These are phyloP conservation scores for Babesia sp. DNA, from an alignment of 169 alveolate genomes.

Conservation along the genomic window DNA sequence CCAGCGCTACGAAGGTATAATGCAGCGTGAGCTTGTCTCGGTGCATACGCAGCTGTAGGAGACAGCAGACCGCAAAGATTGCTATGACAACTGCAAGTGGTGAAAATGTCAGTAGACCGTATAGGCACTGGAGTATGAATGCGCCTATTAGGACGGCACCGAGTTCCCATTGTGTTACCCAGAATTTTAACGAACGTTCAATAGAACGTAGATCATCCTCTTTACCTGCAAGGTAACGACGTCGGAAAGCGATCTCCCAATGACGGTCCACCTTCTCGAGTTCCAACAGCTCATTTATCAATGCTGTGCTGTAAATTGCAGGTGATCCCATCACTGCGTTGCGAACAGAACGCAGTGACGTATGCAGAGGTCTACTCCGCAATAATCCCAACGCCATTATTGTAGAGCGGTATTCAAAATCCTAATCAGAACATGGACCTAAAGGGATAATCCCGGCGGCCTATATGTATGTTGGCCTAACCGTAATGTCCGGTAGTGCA, in stretches of 20 bases:
- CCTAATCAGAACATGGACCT: no score
- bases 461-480: no score
- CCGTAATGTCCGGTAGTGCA: no score
- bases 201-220: slow-evolving; percentile 24
- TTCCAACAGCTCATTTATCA: slow-evolving; percentile 16
- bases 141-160: slow-evolving; percentile 23
- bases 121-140: not conserved
- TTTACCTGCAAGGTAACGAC: slow-evolving; percentile 28
- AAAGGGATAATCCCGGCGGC: no score
- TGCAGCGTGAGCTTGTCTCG: slow-evolving; percentile 39
- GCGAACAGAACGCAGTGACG: not conserved
- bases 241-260: slow-evolving; percentile 36
- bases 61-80: not conserved
- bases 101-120: not conserved
- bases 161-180: slow-evolving; percentile 59
- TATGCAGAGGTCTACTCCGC: not conserved
- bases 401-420: not conserved
- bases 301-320: not conserved
- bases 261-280: slow-evolving; percentile 31
- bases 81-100: slow-evolving; percentile 11
- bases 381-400: not conserved
- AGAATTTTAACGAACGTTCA: not conserved
- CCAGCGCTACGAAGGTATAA: not conserved
- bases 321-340: not conserved
- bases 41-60: slow-evolving; percentile 28